Evolutionary conservation across 1,139 yeast species (phyloP), one percentile per base, ranked within the genome.

Genomic region (Yamadazyma blattariae): DNA sequence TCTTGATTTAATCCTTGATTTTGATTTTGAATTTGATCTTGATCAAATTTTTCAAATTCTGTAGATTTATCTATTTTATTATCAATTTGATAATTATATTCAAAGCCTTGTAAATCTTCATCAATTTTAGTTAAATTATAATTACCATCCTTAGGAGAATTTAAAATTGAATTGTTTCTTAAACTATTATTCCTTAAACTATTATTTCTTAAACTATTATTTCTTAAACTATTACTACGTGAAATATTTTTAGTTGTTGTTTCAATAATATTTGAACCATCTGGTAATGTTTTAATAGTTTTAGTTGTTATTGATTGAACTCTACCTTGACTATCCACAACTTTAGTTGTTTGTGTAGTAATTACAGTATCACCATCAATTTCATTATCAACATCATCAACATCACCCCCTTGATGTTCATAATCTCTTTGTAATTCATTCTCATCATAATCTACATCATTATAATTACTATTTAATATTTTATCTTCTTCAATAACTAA

Each of bases 221-320:
- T 45, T 38, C 73, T 52, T 34, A 67, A 45, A 14, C 29, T 25
- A 34, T 52, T 59, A 19, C 56, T 45, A 27, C 74, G 50, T 6
- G 71, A 64, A 13, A 68, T 62, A 37, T 68, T 69, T 38, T 63
- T 68, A 13, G 74, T 67, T 20, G 69, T 65, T 3, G 74, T 69
- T 46, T 70, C 74, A 34, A 67, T 65, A 24, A 68, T 57, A 37
- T 65, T 68, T 26, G 74, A 64, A 2, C 76, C 76, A 46, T 70
- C 75, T 3, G 74, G 67, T 32, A 67, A 47, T 1, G 65, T 59
- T 41, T 61, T 60, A 27, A 64, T 57, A 9, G 71, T 68, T 43
- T 68, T 65, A 6, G 72, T 67, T 18, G 74, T 70, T 27, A 70
- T 59, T 5, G 73, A 66, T 37, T 54, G 63, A 2, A 70, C 63